Percentiles rank a stretch among this genome's conserved stretches.
These are phyloP conservation scores for Platismatia glauca DNA, from an alignment of 495 filamentous ascomycete species.

Conservation along the genomic window DNA sequence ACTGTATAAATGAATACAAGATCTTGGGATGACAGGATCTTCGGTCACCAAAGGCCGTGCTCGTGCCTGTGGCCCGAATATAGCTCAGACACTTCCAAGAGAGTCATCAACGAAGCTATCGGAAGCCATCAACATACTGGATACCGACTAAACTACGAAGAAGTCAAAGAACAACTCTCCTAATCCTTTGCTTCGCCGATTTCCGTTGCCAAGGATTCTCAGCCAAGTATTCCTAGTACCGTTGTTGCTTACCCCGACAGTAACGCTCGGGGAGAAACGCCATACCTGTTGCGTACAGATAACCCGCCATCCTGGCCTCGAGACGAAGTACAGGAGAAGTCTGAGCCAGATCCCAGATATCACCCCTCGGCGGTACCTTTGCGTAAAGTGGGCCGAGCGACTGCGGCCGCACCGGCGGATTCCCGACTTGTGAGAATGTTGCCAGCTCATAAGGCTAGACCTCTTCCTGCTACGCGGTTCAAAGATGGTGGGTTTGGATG, in stretches of 20 bases:
- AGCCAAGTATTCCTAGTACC: background rate
- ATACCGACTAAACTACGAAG: conserved; percentile 3
- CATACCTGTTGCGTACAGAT: background rate
- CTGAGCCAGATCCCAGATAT: conserved; percentile 22
- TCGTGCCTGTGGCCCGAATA: conserved; percentile 11
- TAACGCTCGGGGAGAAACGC: background rate
- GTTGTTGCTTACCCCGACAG: background rate
- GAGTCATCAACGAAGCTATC: conserved; percentile 15
- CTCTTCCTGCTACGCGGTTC: conserved; percentile 10
- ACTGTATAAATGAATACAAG: conserved; percentile 40
- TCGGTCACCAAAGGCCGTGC: conserved; percentile 29
- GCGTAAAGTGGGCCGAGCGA: conserved; percentile 43
- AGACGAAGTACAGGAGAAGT: background rate
- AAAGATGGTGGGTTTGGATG: conserved; percentile 22
- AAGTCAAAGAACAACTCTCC: background rate
- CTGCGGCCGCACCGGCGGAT: conserved; percentile 41
- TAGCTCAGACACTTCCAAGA: conserved; percentile 4
- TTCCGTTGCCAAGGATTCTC: background rate
- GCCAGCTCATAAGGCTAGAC: background rate
- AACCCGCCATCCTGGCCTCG: background rate
- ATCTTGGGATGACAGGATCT: conserved; percentile 37
- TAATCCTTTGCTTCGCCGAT: background rate
- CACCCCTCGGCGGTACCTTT: conserved; percentile 24
- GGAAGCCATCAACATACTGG: conserved; percentile 6
- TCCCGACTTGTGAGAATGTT: conserved; percentile 29